Evolutionary conservation across 2,329 filamentous ascomycete genomes (phyloP), one percentile per base, ranked within the genome.

Genomic region (Microdochium trichocladiopsis): DNA sequence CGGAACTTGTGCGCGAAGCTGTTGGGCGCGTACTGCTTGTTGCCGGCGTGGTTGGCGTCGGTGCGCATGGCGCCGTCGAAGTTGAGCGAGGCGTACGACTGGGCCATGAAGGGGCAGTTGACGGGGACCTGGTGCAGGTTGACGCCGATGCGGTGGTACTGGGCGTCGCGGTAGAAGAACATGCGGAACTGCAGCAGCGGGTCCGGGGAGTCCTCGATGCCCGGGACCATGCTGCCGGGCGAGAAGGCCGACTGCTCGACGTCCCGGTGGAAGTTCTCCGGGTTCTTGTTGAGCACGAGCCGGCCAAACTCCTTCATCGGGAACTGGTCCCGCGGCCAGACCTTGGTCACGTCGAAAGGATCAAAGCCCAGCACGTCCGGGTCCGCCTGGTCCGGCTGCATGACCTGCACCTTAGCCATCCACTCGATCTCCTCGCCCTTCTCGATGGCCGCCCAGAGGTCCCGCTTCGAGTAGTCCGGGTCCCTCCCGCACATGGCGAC

Each of bases 381-480:
- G 53, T 80, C 74, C 4, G 79, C 77, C 52, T 83, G 70, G 50
- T 78, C 72, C 9, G 78, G 79, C 48, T 73, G 72, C 57, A 83
- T 72, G n/a, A 78, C 69, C 63, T 83, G 80, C 6, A 81, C 73
- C 56, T 75, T 78, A 56, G 75, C 73, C 22, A 73, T 79, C 78
- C 79, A 83, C 11, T 73, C 73, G 25, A 78, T 73, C 55, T 72
- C 70, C 28, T 83, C 72, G 41, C 77, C 76, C 21, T 68, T 67
- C 50, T 76, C 67, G 53, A 83, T 82, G 18, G 78, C 66, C 5
- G 78, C 66, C 64, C 77, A 81, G 4, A 83, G 70, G 54, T 84
- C 80, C 57, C 77, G 71, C 58, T 76, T 78, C 18, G 70, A 72
- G 62, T 73, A 78, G 56, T 78, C 76, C 0, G 75, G 75, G 55